Evolutionary conservation across 169 alveolate genomes (phyloP).

Genomic region (Plasmodium malariae): DNA sequence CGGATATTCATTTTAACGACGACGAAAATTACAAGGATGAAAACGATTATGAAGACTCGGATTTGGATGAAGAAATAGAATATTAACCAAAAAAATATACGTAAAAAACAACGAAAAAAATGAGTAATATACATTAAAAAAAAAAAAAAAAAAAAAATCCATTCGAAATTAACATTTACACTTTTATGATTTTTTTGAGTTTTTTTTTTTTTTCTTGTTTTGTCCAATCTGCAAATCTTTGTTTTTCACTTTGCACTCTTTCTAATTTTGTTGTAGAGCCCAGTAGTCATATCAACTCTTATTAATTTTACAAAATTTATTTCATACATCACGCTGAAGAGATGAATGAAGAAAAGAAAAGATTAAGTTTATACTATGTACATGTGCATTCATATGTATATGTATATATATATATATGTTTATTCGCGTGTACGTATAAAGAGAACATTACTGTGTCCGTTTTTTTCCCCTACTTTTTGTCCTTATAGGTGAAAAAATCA

Average conservation of each 20-base stretch:
- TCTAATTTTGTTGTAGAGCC: slow-evolving; percentile 62
- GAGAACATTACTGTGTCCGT: background rate
- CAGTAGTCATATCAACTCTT: slow-evolving; percentile 51
- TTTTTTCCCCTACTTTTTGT: slow-evolving; percentile 50
- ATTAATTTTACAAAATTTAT: slow-evolving; percentile 64
- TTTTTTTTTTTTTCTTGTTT: slow-evolving; percentile 14
- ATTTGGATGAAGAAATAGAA: slow-evolving; percentile 85
- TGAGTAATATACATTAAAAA: background rate
- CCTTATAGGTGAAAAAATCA: slow-evolving; percentile 74
- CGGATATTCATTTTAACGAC: slow-evolving; percentile 85
- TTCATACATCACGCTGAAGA: slow-evolving; percentile 49
- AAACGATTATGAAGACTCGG: slow-evolving; percentile 83
- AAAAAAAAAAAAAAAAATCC: background rate
- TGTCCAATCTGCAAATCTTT: background rate
- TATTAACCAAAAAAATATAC: slow-evolving; percentile 77
- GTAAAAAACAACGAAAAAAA: background rate
- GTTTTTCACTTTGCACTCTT: slow-evolving; percentile 37
- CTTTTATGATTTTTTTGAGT: background rate
- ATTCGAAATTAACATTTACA: background rate
- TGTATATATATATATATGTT: background rate
- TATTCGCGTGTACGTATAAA: background rate
- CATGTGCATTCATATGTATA: background rate
- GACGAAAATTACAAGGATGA: slow-evolving; percentile 81
- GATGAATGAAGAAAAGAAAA: background rate
- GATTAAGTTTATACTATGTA: background rate